These are phyloP conservation scores for Infundibulicybe gibba DNA, from an alignment of 768 basidiomycete genomes.

Conservation along the genomic window DNA sequence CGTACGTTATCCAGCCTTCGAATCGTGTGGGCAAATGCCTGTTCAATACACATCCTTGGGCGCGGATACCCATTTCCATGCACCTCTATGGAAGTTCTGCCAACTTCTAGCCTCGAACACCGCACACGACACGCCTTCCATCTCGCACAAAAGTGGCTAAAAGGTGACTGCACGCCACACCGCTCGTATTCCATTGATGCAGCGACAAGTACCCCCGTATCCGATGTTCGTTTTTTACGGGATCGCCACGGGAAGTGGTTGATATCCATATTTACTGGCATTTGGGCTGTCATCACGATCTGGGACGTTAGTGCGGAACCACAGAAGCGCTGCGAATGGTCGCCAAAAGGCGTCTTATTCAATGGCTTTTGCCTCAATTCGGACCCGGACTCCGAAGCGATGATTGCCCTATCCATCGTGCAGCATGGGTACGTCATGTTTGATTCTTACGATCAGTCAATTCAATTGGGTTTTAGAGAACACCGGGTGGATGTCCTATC, in stretches of 20 bases:
- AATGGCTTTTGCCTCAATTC: constrained; percentile 48
- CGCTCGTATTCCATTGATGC: constrained; percentile 21
- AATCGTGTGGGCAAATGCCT: too few relatives aligned
- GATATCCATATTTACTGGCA: constrained; percentile 50
- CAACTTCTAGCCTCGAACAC: constrained; percentile 29
- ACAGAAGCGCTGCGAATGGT: constrained; percentile 46
- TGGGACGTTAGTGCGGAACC: constrained; percentile 37
- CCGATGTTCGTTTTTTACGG: constrained; percentile 52
- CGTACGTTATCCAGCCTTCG: too few relatives aligned
- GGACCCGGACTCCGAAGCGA: constrained; percentile 38
- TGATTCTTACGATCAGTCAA: constrained; percentile 12
- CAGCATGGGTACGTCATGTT: constrained; percentile 38
- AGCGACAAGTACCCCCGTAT: constrained; percentile 39
- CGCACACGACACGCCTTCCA: constrained; percentile 38
- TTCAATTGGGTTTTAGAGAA: constrained; percentile 17
- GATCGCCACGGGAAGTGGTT: constrained; percentile 40
- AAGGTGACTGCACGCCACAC: constrained; percentile 8
- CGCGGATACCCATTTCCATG: too few relatives aligned
- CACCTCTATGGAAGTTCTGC: too few relatives aligned
- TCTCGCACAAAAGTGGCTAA: constrained; percentile 49
- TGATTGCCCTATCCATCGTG: constrained; percentile 48
- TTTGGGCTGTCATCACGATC: constrained; percentile 57
- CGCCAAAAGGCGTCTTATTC: constrained; percentile 48
- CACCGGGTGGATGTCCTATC: constrained; percentile 29
- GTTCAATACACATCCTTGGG: too few relatives aligned